Base-by-base conservation (phyloP, 2,329 filamentous ascomycete species). In the Aspergillus sp. region DNA sequence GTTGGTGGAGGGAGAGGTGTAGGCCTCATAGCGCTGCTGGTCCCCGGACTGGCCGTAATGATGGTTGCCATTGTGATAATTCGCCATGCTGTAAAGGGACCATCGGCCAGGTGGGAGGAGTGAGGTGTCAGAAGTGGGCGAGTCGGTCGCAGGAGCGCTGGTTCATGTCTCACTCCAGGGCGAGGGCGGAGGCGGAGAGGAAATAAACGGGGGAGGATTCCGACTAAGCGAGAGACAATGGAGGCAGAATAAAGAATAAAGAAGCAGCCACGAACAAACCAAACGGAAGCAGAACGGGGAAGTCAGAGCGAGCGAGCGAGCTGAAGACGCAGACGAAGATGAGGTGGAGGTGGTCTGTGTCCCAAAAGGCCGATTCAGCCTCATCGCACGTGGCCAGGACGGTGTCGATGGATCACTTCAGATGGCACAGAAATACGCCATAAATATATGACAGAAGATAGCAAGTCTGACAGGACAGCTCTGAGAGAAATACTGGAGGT, bases 61-160 rank as follows among this genome's bases (percentile, higher is more conserved):
- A 51, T 70, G 68, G 60, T 82, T 80, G 43, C 77, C 77, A 70
- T 82, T 81, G 59, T 79, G 80, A 69, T 85, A 82, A 70, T 84
- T 80, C 63, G 83, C 80, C 84, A 86, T 85, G 9, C 56, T 66
- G 58, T 21, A 49, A 37, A 40, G 56, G 33, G 17, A 49, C 21
- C 48, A 47, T 55, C 44, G 27, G 46, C 37, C 4, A 37, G 37
- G 39, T 27, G 15, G 35, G 52, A 11, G 24, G 33, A 37, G 12
- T 41, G 35, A 40, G 52, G 31, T 53, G 53, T 55, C 53, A 56
- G 40, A 24, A 24, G 17, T 7, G 4, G 35, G 19, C n/a, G 23
- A 41, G 21, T 24, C 39, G 55, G 51, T 57, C 45, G 48, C 35
- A 52, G 56, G 50, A 41, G 35, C 33, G 37, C n/a, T 35, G 50